Evolutionary conservation across 495 filamentous ascomycete species (phyloP).

Genomic region (Sordaria brevicollis): DNA sequence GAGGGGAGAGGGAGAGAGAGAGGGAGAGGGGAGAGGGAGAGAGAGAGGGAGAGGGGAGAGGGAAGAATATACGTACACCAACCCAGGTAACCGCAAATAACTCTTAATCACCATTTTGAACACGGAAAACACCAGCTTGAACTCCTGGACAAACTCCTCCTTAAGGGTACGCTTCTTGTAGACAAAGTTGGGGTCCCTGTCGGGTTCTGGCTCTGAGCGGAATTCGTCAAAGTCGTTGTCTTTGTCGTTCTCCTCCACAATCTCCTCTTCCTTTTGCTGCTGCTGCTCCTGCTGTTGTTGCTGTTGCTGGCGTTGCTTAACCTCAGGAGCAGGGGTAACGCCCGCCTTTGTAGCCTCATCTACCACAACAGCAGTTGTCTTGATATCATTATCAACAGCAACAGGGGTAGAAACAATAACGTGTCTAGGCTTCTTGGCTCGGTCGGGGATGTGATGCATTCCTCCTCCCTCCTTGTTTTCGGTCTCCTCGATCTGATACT

Average conservation of each 20-base stretch:
- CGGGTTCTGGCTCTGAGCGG: not conserved
- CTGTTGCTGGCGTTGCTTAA: not conserved
- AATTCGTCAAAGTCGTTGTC: conserved; percentile 26
- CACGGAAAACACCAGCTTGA: conserved; percentile 48
- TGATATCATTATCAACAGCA: not conserved
- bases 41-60: not conserved
- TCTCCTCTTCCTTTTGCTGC: not conserved
- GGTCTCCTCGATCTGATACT: conserved; percentile 31
- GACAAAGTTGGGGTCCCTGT: not conserved
- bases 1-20: not conserved
- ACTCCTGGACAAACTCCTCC: conserved; percentile 56
- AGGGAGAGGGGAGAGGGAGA: not conserved
- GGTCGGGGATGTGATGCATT: conserved; percentile 23
- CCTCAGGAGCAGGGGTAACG: not conserved
- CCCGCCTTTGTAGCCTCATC: not conserved
- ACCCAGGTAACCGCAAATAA: conserved; percentile 60
- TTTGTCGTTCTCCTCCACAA: conserved; percentile 20
- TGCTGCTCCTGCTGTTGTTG: not conserved
- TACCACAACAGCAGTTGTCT: conserved; percentile 3
- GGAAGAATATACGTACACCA: conserved; percentile 51
- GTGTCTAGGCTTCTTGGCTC: conserved; percentile 34
- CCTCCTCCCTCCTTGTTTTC: conserved; percentile 14
- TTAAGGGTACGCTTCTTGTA: conserved; percentile 25
- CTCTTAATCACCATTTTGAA: conserved; percentile 53
- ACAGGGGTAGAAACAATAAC: conserved; percentile 19